Evolutionary conservation across 129 eudicot genomes (phyloP).

Genomic region (Calendula officinalis): DNA sequence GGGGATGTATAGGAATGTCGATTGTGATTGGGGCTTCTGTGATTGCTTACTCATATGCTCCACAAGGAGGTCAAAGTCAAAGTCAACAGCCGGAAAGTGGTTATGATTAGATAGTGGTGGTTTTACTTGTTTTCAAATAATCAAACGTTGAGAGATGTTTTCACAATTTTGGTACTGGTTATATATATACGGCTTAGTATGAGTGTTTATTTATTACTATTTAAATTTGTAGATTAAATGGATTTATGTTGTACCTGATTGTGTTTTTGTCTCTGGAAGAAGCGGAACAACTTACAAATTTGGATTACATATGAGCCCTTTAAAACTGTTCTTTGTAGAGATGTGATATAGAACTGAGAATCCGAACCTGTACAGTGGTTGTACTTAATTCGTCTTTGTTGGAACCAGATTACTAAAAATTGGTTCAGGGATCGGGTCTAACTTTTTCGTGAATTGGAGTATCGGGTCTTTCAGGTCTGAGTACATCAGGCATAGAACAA

Average conservation of each 20-base stretch:
- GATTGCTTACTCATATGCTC: conserved; percentile 55
- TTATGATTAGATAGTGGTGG: conserved; percentile 7
- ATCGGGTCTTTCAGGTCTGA: too few species aligned
- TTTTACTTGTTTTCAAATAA: conserved; percentile 23
- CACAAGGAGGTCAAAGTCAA: conserved; percentile 6
- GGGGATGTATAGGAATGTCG: conserved; percentile 67
- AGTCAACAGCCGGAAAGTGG: conserved; percentile 14
- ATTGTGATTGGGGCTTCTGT: conserved; percentile 59
- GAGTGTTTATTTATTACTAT: conserved; percentile 9
- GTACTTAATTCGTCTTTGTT: too few species aligned
- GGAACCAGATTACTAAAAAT: too few species aligned
- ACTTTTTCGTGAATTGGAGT: too few species aligned
- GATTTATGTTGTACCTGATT: too few species aligned
- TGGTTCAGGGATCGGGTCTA: too few species aligned
- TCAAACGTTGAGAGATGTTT: conserved; percentile 11
- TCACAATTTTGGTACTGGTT: conserved; percentile 33
- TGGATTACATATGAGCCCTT: too few species aligned
- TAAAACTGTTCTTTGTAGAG: not conserved
- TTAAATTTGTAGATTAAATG: conserved; percentile 26
- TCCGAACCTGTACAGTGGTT: too few species aligned
- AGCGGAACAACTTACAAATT: too few species aligned
- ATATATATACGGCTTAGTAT: conserved; percentile 10
- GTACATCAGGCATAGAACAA: too few species aligned
- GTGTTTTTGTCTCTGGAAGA: too few species aligned
- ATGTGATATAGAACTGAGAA: too few species aligned